Conservation (phyloP, 495 filamentous ascomycete species). For the Hypoxylon perforatum region DNA sequence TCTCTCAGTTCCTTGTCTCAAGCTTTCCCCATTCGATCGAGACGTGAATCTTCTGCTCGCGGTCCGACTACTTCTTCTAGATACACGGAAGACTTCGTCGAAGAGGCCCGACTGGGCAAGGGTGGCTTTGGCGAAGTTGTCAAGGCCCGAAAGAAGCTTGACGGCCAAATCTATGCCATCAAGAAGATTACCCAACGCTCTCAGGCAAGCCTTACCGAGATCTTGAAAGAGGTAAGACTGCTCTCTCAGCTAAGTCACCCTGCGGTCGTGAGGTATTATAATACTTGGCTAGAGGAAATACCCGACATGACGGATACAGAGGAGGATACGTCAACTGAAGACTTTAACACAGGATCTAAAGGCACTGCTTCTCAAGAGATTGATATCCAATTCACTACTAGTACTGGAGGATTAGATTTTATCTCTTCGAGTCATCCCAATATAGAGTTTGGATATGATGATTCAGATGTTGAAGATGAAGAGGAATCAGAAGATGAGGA, state of each 20-base stretch:
- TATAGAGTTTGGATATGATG: constrained; percentile 83
- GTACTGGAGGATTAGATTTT: constrained; percentile 88
- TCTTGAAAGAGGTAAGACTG: constrained; percentile 90
- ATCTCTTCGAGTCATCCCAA: constrained; percentile 87
- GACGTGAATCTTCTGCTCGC: constrained; percentile 63
- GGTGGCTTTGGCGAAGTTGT: constrained; percentile 98
- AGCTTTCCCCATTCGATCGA: constrained; percentile 51
- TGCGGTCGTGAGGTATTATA: constrained; percentile 94
- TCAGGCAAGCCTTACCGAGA: constrained; percentile 80
- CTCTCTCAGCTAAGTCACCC: constrained; percentile 94
- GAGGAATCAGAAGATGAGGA: constrained; percentile 55
- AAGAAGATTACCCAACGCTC: constrained; percentile 94
- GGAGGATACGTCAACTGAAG: constrained; percentile 69
- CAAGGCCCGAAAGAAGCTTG: constrained; percentile 91
- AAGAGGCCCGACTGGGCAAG: constrained; percentile 87
- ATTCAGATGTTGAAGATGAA: constrained; percentile 64
- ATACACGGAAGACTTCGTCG: constrained; percentile 88
- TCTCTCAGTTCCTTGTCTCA: constrained; percentile 54
- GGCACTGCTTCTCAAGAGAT: constrained; percentile 54
- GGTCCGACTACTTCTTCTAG: constrained; percentile 65
- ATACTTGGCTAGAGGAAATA: constrained; percentile 88
- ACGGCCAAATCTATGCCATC: constrained; percentile 92
- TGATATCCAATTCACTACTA: constrained; percentile 69
- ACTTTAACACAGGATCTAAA: constrained; percentile 50
- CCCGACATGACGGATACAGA: constrained; percentile 66